Evolutionary conservation across 2,329 filamentous ascomycete species (phyloP), one percentile per base, ranked within the genome.

Genomic region (Botrytis pseudocinerea): DNA sequence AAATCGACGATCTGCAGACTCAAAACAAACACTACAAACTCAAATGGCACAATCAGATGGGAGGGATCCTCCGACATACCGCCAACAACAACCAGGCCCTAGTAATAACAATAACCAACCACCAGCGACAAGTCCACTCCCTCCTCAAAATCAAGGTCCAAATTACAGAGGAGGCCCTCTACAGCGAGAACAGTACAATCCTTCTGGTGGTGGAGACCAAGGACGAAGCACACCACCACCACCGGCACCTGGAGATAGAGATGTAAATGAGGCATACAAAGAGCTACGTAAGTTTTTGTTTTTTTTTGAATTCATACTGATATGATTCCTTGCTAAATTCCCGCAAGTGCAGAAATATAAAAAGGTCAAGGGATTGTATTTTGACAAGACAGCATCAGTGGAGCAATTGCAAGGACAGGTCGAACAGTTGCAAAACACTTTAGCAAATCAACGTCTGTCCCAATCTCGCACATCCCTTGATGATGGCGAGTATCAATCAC

Each of bases 281-380:
- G 85, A 79, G 82, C 81, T 76, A 80, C 83, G 76, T 82, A 85
- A 76, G 79, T 83, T 60, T 32, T 32, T 32, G 1, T 2, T 32
- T 32, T 32, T 28, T 20, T 22, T 44, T 22, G 59, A n/a, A 16
- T 6, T 12, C 28, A 44, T 35, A 14, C 2, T 72, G 44, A 38
- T 25, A 22, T 25, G 14, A 7, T 28, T n/a, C 38, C 6, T 64
- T 70, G 72, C 76, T 78, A 69, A 78, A 62, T 42, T 38, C 25
- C n/a, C 42, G 48, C 28, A 76, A 97, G 95, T 96, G 80, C 90
- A 90, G 77, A 99, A 99, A 84, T 99, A 99, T 82, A 97, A 97
- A 82, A 97, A 98, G 81, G 95, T 99, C 73, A 99, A 99, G 85
- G 91, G 94, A 72, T 93, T 98, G 79, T 99, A 98, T 82, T 98